Conservation (phyloP, 371 early-diverging fungal species). For the Nematocida displodere region DNA sequence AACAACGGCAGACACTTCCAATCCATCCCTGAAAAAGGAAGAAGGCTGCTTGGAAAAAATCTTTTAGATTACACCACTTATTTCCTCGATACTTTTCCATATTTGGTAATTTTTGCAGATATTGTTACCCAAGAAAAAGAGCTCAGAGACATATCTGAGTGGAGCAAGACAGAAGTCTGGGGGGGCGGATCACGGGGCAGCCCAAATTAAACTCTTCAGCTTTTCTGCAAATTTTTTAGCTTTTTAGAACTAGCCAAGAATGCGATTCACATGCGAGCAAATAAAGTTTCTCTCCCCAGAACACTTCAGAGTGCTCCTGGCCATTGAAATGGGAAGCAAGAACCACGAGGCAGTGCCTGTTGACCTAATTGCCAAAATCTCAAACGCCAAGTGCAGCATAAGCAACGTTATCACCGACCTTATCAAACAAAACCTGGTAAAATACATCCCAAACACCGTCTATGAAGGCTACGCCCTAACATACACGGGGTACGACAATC, state of each 20-base stretch:
- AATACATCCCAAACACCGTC: slow-evolving; percentile 13
- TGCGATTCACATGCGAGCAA: slow-evolving; percentile 55
- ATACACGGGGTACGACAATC: slow-evolving; percentile 95
- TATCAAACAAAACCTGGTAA: slow-evolving; percentile 56
- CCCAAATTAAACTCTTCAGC: too few relatives aligned
- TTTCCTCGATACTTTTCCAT: slow-evolving; percentile 11
- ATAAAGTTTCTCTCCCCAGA: slow-evolving; percentile 55
- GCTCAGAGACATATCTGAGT: too few relatives aligned
- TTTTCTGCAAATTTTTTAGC: too few relatives aligned
- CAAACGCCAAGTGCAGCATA: slow-evolving; percentile 52
- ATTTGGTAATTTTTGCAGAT: slow-evolving; percentile 20
- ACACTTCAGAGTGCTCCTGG: slow-evolving; percentile 58
- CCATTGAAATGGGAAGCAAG: slow-evolving; percentile 54
- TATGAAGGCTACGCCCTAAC: slow-evolving; percentile 80
- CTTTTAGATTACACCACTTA: not conserved
- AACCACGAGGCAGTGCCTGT: slow-evolving; percentile 50
- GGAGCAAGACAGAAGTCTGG: too few relatives aligned
- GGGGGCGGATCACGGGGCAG: too few relatives aligned
- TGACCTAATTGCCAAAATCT: slow-evolving; percentile 47
- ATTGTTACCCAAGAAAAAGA: slow-evolving; percentile 10
- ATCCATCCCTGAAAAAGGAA: slow-evolving; percentile 24
- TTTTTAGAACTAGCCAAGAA: too few relatives aligned
- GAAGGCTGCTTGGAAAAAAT: not conserved
- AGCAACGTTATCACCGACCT: slow-evolving; percentile 54
- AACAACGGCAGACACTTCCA: slow-evolving; percentile 63